Evolutionary conservation across 768 basidiomycete genomes (phyloP), one percentile per base, ranked within the genome.

Genomic region (Lactarius vividus): DNA sequence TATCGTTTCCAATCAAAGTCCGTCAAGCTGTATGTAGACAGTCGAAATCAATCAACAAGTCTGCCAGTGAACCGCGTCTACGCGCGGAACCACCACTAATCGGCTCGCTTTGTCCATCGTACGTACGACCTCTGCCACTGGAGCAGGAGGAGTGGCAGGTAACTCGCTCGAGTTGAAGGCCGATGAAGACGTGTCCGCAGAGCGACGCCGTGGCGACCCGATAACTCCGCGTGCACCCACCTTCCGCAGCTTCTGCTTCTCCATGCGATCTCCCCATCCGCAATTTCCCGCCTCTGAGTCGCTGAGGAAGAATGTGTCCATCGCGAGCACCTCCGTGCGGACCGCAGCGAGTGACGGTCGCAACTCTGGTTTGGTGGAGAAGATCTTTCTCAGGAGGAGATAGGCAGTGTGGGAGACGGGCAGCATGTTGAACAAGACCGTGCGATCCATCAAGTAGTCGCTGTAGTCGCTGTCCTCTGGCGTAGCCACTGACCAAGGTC

Each of bases 301-400:
- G 31, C 79, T 77, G 78, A 84, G 79, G 72, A 84, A 88, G 79
- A 93, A 88, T 4, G 83, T 82, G 37, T 84, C 80, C 35, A 89
- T 76, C 10, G 75, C 74, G 23, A 83, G 69, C 70, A 96, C 80
- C 61, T 82, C 82, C 58, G 74, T 68, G 31, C 88, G 83, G 5
- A 95, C 79, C 6, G 86, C 82, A 7, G 79, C 75, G 49, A 96
- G 77, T n/a, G 84, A 78, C 59, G 89, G 85, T 35, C 92, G 87
- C 29, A 74, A 71, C 2, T 76, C 64, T 4, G 91, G 87, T 72
- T 91, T 84, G 59, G 87, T 75, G n/a, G 79, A 75, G 77, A 95
- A 94, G 66, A 92, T 78, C 39, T 75, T 75, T 58, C 79, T 77
- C 62, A 86, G 78, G 64, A 85, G 77, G 10, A 74, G 72, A 72